Conservation (phyloP, 208 protist genomes). For the Acanthamoeba royreba region DNA sequence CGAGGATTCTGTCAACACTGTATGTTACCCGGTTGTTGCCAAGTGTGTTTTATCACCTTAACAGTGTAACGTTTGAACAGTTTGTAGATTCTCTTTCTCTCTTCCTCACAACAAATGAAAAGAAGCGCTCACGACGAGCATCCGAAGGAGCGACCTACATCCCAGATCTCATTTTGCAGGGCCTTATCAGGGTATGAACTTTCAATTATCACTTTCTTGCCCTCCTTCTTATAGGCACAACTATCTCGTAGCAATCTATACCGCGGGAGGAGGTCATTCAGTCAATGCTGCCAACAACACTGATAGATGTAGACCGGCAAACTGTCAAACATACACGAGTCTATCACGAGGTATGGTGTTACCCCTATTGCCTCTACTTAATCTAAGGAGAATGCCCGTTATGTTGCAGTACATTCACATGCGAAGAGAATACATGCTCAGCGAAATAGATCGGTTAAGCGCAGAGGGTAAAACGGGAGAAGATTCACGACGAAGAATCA, state of each 20-base stretch:
- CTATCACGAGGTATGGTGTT: constrained; percentile 9
- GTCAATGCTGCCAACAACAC: constrained; percentile 29
- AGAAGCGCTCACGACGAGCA: not conserved
- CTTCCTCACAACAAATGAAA: constrained; percentile 32
- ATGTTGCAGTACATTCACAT: not conserved
- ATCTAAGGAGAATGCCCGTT: too few species aligned
- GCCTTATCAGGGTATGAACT: not conserved
- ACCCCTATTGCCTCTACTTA: too few species aligned
- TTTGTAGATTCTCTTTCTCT: constrained; percentile 47
- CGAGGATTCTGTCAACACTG: not conserved
- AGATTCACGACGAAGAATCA: not conserved
- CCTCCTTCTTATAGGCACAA: not conserved
- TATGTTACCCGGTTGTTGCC: not conserved
- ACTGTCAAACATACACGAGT: constrained; percentile 36
- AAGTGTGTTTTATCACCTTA: not conserved
- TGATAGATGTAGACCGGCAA: constrained; percentile 20
- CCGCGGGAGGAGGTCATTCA: constrained; percentile 24
- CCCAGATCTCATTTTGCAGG: constrained; percentile 40
- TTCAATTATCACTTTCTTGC: not conserved
- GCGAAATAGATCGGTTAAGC: not conserved
- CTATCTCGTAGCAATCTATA: not conserved
- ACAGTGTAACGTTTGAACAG: not conserved
- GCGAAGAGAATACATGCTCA: not conserved
- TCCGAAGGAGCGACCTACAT: not conserved
- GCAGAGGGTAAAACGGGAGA: not conserved